Evolutionary conservation across 1,284 basidiomycete genomes (phyloP).

Genomic region (Rhodofomes roseus): DNA sequence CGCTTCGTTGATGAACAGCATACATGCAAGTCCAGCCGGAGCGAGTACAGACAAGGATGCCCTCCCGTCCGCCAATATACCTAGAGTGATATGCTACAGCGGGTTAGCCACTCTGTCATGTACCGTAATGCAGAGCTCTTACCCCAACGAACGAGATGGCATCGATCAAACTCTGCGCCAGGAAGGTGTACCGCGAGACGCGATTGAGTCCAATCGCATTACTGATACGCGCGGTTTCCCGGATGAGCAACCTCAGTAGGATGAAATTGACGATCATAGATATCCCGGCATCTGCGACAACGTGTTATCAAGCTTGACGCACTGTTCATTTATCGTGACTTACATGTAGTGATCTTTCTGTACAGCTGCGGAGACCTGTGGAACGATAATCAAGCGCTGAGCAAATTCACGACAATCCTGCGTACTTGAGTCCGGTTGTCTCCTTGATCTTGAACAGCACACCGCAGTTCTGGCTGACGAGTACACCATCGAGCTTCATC

Average conservation of each 20-base stretch:
- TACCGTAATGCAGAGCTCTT: conserved; percentile 12
- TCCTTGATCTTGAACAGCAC: conserved; percentile 64
- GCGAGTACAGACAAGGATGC: conserved; percentile 77
- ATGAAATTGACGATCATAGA: conserved; percentile 65
- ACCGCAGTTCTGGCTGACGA: conserved; percentile 79
- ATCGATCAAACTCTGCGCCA: conserved; percentile 75
- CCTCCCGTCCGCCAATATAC: conserved; percentile 75
- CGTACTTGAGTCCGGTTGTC: conserved; percentile 60
- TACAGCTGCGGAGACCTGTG: conserved; percentile 61
- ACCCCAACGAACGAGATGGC: conserved; percentile 77
- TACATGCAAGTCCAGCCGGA: conserved; percentile 75
- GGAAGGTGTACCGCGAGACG: conserved; percentile 78
- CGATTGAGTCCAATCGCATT: conserved; percentile 76
- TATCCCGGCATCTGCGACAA: conserved; percentile 66
- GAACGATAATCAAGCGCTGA: not conserved
- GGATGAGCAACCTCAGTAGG: conserved; percentile 64
- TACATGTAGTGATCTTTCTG: conserved; percentile 79
- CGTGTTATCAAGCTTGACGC: not conserved
- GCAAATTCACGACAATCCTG: too few species aligned
- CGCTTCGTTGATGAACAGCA: conserved; percentile 70
- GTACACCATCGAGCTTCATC: conserved; percentile 55
- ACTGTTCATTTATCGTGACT: not conserved
- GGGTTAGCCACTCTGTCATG: not conserved
- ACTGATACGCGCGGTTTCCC: conserved; percentile 72
- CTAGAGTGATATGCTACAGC: conserved; percentile 71